Evolutionary conservation across 176 grass and related monocot genomes (phyloP).

Genomic region (Echinochloa phyllopogon): DNA sequence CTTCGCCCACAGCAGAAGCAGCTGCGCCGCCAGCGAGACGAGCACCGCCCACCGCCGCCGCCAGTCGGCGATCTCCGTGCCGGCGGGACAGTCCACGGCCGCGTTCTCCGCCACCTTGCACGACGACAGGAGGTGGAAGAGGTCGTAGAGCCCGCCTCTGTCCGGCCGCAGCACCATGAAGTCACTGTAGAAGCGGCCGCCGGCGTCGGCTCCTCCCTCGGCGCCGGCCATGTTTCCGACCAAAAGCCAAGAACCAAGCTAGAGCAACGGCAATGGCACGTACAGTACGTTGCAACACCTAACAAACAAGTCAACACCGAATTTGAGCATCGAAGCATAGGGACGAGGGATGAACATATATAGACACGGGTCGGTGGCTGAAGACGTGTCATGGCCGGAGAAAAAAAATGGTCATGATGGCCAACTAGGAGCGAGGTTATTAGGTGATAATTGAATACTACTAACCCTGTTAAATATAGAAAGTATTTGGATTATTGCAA

Average conservation of each 20-base stretch:
- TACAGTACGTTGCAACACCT: background rate
- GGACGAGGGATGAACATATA: background rate
- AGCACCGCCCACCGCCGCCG: conserved; percentile 61
- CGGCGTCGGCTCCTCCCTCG: background rate
- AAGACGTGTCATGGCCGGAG: background rate
- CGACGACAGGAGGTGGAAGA: conserved; percentile 60
- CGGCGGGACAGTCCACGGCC: conserved; percentile 55
- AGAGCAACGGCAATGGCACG: background rate
- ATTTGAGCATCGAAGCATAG: conserved; percentile 8
- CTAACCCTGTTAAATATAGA: background rate
- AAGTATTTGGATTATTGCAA: background rate
- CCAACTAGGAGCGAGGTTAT: background rate
- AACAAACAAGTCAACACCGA: background rate
- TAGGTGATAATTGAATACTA: background rate
- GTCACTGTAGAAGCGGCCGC: conserved; percentile 6
- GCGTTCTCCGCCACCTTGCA: conserved; percentile 52
- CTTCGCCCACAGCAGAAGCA: conserved; percentile 55
- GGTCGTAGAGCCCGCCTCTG: conserved; percentile 40
- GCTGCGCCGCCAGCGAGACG: conserved; percentile 66
- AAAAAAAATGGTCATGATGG: background rate
- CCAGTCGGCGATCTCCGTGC: conserved; percentile 50
- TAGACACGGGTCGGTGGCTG: background rate
- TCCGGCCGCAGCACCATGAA: conserved; percentile 78
- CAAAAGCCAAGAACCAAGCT: background rate
- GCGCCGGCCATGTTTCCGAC: conserved; percentile 10